Conservation (phyloP, 2,329 filamentous ascomycete species). For the Plectosphaerella sp. region DNA sequence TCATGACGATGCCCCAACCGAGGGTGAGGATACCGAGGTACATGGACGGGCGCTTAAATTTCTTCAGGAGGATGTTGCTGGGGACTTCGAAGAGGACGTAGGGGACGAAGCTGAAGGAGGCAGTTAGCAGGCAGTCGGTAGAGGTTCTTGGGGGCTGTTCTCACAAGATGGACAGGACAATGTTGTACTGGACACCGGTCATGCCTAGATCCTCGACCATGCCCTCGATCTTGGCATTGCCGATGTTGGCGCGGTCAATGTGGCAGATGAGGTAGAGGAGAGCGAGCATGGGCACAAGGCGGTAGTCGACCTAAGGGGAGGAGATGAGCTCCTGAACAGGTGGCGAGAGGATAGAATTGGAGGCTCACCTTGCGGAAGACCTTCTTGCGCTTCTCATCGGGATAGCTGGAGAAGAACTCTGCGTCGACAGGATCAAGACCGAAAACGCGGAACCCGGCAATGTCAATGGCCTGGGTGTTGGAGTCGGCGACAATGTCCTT, state of each 20-base stretch:
- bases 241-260: conserved; percentile 47
- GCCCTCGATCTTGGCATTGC: conserved; percentile 45
- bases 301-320: conserved; percentile 6
- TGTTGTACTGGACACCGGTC: conserved; percentile 55
- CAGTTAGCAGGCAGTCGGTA: no score
- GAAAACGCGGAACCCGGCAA: conserved; percentile 23
- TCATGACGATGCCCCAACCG: conserved; percentile 25
- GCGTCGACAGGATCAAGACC: conserved; percentile 21
- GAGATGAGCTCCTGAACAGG: neutral
- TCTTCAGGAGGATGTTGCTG: conserved; percentile 62
- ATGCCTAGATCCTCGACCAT: conserved; percentile 33
- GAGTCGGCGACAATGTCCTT: conserved; percentile 9
- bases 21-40: conserved; percentile 64
- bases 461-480: conserved; percentile 14
- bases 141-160: conserved; percentile 47
- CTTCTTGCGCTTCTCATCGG: conserved; percentile 17
- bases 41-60: conserved; percentile 50
- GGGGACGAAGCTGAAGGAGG: conserved; percentile 17
- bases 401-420: conserved; percentile 21
- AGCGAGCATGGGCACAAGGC: conserved; percentile 46
- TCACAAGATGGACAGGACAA: conserved; percentile 52
- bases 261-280: conserved; percentile 52
- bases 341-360: neutral
- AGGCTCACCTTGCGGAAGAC: conserved; percentile 14
- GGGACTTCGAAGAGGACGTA: conserved; percentile 59